These are phyloP conservation scores for Garcia nutans DNA, from an alignment of 345 rosid species.

Conservation along the genomic window DNA sequence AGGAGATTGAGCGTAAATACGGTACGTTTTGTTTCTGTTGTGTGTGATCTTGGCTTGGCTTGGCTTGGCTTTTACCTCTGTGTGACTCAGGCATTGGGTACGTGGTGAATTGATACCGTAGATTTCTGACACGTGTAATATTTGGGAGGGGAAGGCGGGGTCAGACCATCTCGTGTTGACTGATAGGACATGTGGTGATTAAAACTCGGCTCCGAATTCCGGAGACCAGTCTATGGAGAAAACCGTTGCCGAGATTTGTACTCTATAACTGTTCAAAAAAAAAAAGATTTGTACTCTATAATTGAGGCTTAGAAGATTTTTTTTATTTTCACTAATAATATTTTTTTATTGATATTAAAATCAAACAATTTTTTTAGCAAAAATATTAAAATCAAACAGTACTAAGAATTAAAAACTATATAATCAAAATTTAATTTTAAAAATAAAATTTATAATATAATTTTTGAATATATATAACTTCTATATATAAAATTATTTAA, in stretches of 20 bases:
- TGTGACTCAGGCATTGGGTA: not conserved
- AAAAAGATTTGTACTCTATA: not conserved
- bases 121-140: constrained; percentile 12
- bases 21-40: not conserved
- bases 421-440: no score
- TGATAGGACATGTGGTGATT: constrained; percentile 2
- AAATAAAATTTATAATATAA: no score
- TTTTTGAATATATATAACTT: no score
- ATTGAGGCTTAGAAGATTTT: not conserved
- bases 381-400: no score
- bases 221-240: not conserved
- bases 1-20: not conserved
- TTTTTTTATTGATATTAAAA: not conserved
- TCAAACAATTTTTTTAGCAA: no score
- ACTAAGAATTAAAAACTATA: no score
- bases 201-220: not conserved
- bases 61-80: no score
- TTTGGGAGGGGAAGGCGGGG: not conserved
- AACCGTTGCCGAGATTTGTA: constrained; percentile 1
- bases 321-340: not conserved
- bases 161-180: constrained; percentile 4
- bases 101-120: not conserved
- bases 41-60: no score
- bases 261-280: no score
- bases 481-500: no score